Percentiles rank a stretch among this genome's conserved stretches.
phyloP scores from a whole-genome alignment of 2,329 filamentous ascomycete genomes.

The Cladosporium cucumerinum region DNA sequence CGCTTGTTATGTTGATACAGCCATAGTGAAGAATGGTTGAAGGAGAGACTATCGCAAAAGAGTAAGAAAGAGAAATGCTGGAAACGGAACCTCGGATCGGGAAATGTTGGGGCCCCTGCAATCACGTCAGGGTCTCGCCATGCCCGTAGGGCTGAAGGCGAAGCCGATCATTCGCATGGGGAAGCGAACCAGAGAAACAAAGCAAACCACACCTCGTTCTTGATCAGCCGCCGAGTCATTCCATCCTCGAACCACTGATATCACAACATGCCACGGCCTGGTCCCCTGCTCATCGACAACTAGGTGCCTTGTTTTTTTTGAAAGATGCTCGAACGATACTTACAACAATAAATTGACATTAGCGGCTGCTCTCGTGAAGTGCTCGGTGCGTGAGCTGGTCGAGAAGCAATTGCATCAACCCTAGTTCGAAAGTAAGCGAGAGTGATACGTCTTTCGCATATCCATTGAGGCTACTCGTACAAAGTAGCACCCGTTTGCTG shows the following conservation, averaged over 20 bases:
- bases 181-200: neutral
- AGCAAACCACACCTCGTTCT: neutral
- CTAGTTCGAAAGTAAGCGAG: neutral
- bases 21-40: conserved; percentile 17
- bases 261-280: neutral
- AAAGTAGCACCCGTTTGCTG: neutral
- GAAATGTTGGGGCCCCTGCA: conserved; percentile 4
- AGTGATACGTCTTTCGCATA: neutral
- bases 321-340: neutral
- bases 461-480: neutral
- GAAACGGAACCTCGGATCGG: conserved; percentile 9
- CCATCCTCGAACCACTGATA: neutral
- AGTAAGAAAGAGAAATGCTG: conserved; percentile 1
- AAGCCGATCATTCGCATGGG: neutral
- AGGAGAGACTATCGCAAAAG: neutral
- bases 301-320: neutral
- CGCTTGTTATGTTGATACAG: neutral
- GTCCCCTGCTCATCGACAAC: neutral
- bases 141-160: neutral
- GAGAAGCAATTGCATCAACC: neutral
- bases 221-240: no score
- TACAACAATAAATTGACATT: neutral
- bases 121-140: conserved; percentile 15
- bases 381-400: neutral
- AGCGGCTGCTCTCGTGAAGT: neutral